Evolutionary conservation across 2,329 filamentous ascomycete species (phyloP), one percentile per base, ranked within the genome.

Genomic region (Monosporascus sp.): DNA sequence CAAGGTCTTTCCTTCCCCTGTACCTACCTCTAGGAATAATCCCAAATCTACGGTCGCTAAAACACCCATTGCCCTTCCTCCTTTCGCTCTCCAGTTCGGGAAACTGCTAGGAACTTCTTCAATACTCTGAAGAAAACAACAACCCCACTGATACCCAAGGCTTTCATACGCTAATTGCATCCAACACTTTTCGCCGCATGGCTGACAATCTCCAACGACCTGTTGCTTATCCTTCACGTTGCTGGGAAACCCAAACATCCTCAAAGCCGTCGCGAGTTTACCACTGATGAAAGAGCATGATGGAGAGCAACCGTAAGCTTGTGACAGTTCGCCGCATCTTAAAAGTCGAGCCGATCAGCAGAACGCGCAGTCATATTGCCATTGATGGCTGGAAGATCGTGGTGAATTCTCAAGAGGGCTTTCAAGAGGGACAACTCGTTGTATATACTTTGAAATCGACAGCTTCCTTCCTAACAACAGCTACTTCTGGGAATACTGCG

Each of bases 401-500:
- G 2, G 54, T 57, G 2, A 39, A 8, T 1, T 31, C 37, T 3
- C 48, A 50, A 4, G 51, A 48, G 8, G 39, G 50, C 0, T 62
- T 55, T 54, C 3, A 55, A 17, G 47, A 53, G 2, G 63, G 61
- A 43, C 55, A 69, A n/a, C 48, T 63, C 1, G 62, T 68, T 5
- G 54, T 70, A 18, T 70, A 18, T 70, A 59, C 41, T 65, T 68
- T 48, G 65, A 69, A 51, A 64, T 68, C 22, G 67, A 70, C 54
- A 64, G 62, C 45, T 67, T 68, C 55, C 47, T 70, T 6, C 67
- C 67, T 7, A 46, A 44, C 8, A 47, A 24, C 6, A 47, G 59
- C 31, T 27, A 50, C 1, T 64, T 59, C 50, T 60, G 62, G 65
- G 58, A 66, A 22, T 55, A 62, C 49, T 39, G 44, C 41, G 6